A percentile compares a stretch with the other conserved stretches of the same genome.
Evolutionary conservation across 2,329 filamentous ascomycete species (phyloP).

Genomic region (Neodidymelliopsis sp.): DNA sequence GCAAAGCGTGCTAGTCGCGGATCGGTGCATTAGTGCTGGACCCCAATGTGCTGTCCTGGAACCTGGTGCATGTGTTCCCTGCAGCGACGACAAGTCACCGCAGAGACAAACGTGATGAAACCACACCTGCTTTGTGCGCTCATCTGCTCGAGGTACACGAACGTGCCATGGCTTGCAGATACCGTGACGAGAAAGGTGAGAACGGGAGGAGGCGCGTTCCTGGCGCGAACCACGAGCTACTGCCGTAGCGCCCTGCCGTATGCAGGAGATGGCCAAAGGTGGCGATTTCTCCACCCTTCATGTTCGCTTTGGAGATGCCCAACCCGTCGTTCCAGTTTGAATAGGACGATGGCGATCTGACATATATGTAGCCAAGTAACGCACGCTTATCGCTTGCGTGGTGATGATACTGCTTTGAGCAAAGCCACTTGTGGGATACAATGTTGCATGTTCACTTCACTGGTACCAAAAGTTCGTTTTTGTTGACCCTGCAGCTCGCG

Average conservation of each 20-base stretch:
- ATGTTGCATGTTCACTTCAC: not conserved
- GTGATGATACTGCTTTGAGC: not conserved
- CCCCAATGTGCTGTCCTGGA: conserved; percentile 16
- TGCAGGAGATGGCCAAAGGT: conserved; percentile 11
- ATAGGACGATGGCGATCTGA: not conserved
- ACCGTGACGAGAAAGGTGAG: not conserved
- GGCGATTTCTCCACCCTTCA: conserved; percentile 3
- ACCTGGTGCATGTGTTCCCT: conserved; percentile 22
- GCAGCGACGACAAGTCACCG: conserved; percentile 5
- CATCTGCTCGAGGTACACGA: not conserved
- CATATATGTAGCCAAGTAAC: not conserved
- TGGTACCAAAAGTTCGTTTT: not conserved
- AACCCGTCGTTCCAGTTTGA: not conserved
- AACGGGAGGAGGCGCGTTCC: conserved; percentile 5
- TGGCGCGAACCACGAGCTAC: conserved; percentile 10
- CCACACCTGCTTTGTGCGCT: not conserved
- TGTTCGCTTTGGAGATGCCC: conserved; percentile 9
- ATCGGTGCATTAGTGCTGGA: conserved; percentile 16
- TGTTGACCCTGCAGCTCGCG: too few relatives aligned
- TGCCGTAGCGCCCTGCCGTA: conserved; percentile 8
- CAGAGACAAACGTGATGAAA: conserved; percentile 10
- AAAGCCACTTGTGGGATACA: not conserved
- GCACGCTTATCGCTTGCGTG: too few relatives aligned
- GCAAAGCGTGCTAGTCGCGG: conserved; percentile 9
- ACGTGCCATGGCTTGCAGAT: not conserved